Evolutionary conservation across 192 early-diverging fungal genomes (phyloP).

Genomic region (Coemansia furcata): DNA sequence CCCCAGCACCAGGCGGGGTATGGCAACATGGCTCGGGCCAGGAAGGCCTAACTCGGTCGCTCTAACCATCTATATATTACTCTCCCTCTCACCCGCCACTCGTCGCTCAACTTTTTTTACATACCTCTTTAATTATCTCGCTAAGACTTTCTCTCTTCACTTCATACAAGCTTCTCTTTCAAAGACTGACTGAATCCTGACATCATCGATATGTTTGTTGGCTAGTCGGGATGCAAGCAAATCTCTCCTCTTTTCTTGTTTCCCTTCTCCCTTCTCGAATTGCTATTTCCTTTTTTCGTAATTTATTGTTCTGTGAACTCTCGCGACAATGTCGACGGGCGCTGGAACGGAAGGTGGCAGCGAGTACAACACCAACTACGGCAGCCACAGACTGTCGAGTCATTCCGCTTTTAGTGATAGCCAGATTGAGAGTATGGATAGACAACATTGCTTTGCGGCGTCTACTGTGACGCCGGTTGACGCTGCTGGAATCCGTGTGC

Average conservation of each 20-base stretch:
- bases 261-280: background rate
- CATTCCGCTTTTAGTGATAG: slow-evolving; percentile 25
- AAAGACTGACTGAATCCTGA: background rate
- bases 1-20: slow-evolving; percentile 34
- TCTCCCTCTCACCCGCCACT: background rate
- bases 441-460: slow-evolving; percentile 28
- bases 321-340: background rate
- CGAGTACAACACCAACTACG: slow-evolving; percentile 5
- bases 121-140: background rate
- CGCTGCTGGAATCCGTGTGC: slow-evolving; percentile 46
- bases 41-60: slow-evolving; percentile 28
- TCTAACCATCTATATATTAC: background rate
- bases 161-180: background rate
- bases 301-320: background rate
- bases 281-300: background rate
- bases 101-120: background rate
- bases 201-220: background rate
- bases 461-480: slow-evolving; percentile 44
- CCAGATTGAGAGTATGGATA: slow-evolving; percentile 16
- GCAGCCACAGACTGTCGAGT: slow-evolving; percentile 6
- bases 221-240: too few species aligned
- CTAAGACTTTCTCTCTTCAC: background rate
- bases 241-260: too few species aligned
- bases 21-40: slow-evolving; percentile 36
- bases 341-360: background rate